These are phyloP conservation scores for Nitzschia palea DNA, from an alignment of 108 stramenopile species.

Conservation along the genomic window DNA sequence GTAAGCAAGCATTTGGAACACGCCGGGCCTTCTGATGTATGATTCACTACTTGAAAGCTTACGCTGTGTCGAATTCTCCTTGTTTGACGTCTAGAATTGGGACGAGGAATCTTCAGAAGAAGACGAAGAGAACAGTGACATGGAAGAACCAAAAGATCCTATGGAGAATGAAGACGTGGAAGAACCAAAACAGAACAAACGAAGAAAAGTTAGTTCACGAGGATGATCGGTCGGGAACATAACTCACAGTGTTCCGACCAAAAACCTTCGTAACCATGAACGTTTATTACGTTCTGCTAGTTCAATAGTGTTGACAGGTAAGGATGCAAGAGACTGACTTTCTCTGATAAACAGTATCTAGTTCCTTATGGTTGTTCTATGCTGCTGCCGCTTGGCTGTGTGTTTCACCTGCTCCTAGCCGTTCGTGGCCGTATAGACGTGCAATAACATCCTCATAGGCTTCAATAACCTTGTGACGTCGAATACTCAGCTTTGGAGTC, in stretches of 20 bases:
- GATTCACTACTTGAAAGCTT: too few species aligned
- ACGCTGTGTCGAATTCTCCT: too few species aligned
- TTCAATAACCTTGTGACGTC: conserved; percentile 87
- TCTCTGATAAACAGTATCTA: too few species aligned
- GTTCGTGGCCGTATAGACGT: conserved; percentile 66
- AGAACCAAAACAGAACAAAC: neutral
- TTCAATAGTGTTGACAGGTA: too few species aligned
- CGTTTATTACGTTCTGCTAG: too few species aligned
- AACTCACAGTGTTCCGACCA: too few species aligned
- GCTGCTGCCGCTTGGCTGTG: neutral
- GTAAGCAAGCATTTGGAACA: conserved; percentile 4
- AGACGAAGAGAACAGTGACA: conserved; percentile 63
- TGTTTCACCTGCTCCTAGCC: too few species aligned
- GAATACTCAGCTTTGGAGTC: conserved; percentile 93
- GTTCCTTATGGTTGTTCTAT: too few species aligned
- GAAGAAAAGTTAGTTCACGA: conserved; percentile 14
- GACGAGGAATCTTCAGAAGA: conserved; percentile 77
- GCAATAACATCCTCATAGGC: conserved; percentile 73
- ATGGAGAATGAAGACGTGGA: conserved; percentile 1
- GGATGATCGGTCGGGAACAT: too few species aligned
- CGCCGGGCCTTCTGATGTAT: too few species aligned
- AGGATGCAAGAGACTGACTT: too few species aligned
- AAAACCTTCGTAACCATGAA: too few species aligned
- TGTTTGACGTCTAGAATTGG: conserved; percentile 71
- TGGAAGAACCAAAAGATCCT: conserved; percentile 51